phyloP scores from a whole-genome alignment of 768 basidiomycete genomes.

The Amanita rimosa region DNA sequence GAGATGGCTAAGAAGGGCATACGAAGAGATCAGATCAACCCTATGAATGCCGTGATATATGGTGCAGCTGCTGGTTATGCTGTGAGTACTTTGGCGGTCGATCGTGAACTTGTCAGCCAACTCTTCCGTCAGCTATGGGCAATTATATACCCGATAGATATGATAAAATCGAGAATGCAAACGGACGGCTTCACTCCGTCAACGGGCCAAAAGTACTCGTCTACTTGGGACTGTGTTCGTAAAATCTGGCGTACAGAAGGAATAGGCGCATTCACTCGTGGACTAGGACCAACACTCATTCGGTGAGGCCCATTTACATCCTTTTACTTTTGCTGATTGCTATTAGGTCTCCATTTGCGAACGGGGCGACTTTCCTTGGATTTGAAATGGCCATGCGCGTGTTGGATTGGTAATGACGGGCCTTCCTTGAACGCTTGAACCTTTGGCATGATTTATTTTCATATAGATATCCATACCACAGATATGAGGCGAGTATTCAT shows the following conservation, averaged over 20 bases:
- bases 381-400: conserved; percentile 86
- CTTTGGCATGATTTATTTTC: too few species aligned
- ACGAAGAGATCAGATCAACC: conserved; percentile 63
- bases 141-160: conserved; percentile 92
- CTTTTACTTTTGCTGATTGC: conserved; percentile 5
- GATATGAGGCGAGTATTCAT: background rate
- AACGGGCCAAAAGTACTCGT: conserved; percentile 73
- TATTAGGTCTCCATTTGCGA: conserved; percentile 84
- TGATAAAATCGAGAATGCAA: conserved; percentile 94
- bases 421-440: too few species aligned
- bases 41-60: conserved; percentile 70
- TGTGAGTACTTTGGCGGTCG: conserved; percentile 30
- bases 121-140: conserved; percentile 56
- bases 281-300: conserved; percentile 87
- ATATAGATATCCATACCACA: background rate
- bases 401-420: conserved; percentile 25
- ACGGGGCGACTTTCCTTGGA: conserved; percentile 93
- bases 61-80: conserved; percentile 92
- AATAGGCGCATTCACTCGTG: conserved; percentile 76
- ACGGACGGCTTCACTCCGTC: conserved; percentile 77
- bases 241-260: conserved; percentile 82
- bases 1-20: conserved; percentile 71
- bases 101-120: conserved; percentile 2
- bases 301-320: conserved; percentile 36
- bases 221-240: conserved; percentile 72